Percentiles rank a stretch among this genome's conserved stretches.
Evolutionary conservation across 2,329 filamentous ascomycete genomes (phyloP).

Genomic region (Beauveria brongniartii): DNA sequence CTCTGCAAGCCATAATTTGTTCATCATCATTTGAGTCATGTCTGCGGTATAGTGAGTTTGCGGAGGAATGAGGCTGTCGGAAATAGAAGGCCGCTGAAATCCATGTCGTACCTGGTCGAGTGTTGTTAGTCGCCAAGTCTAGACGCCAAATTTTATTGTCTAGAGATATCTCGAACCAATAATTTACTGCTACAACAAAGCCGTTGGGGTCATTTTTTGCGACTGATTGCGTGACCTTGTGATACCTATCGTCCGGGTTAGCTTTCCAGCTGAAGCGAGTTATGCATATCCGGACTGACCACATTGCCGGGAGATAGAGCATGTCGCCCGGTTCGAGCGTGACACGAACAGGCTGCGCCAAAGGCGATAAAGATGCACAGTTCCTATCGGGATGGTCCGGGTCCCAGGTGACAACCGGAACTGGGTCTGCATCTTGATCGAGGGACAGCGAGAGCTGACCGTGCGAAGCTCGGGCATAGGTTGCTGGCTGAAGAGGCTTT

Average conservation of each 20-base stretch:
- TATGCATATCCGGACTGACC: slow-evolving; percentile 39
- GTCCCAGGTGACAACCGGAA: slow-evolving; percentile 70
- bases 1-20: slow-evolving; percentile 9
- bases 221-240: slow-evolving; percentile 70
- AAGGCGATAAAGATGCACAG: slow-evolving; percentile 49
- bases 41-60: slow-evolving; percentile 20
- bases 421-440: slow-evolving; percentile 27
- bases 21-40: background rate
- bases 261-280: background rate
- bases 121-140: background rate
- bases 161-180: slow-evolving; percentile 50
- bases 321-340: slow-evolving; percentile 68
- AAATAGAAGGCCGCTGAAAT: slow-evolving; percentile 63
- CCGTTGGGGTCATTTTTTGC: slow-evolving; percentile 56
- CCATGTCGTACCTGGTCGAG: slow-evolving; percentile 65
- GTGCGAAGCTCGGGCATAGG: slow-evolving; percentile 40
- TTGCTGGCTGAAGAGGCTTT: slow-evolving; percentile 44
- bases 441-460: slow-evolving; percentile 22
- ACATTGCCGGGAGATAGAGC: slow-evolving; percentile 74
- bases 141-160: background rate
- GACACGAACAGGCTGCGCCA: slow-evolving; percentile 55
- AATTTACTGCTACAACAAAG: slow-evolving; percentile 72
- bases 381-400: slow-evolving; percentile 48
- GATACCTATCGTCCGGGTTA: slow-evolving; percentile 45
- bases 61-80: slow-evolving; percentile 50